These are phyloP conservation scores for Volutella citrinella DNA, from an alignment of 2,329 filamentous ascomycete species.

Conservation along the genomic window DNA sequence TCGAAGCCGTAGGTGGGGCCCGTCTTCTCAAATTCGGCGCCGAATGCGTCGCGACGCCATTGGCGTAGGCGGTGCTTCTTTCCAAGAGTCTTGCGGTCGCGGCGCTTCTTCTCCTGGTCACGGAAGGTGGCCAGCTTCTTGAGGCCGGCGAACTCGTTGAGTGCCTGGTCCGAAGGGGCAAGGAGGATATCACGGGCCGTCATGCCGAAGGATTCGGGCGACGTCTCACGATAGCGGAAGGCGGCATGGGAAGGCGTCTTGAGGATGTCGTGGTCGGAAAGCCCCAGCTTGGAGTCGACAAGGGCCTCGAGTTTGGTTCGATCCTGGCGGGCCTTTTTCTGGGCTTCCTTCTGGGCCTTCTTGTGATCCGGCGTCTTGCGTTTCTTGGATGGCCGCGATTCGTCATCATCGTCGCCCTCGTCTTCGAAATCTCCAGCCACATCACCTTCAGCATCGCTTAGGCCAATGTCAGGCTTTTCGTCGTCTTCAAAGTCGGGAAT, in stretches of 20 bases:
- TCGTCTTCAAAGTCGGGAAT: slow-evolving; percentile 81
- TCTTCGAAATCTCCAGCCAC: slow-evolving; percentile 34
- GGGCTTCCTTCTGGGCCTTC: slow-evolving; percentile 53
- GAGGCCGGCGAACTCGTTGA: slow-evolving; percentile 88
- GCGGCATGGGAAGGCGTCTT: slow-evolving; percentile 28
- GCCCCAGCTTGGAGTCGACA: slow-evolving; percentile 76
- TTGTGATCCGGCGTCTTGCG: slow-evolving; percentile 61
- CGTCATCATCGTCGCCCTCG: slow-evolving; percentile 40
- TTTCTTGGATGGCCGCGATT: slow-evolving; percentile 50
- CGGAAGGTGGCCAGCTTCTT: slow-evolving; percentile 94
- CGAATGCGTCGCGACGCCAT: slow-evolving; percentile 71
- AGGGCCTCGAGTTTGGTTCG: slow-evolving; percentile 81
- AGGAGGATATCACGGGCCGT: slow-evolving; percentile 85
- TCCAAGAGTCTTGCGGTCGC: slow-evolving; percentile 81
- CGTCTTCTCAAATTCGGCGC: slow-evolving; percentile 52
- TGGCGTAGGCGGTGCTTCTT: slow-evolving; percentile 90
- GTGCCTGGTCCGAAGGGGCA: slow-evolving; percentile 77
- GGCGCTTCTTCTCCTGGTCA: slow-evolving; percentile 82
- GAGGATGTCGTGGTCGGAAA: slow-evolving; percentile 63
- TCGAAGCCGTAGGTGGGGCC: slow-evolving; percentile 60
- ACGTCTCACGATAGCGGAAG: slow-evolving; percentile 95
- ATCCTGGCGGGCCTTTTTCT: slow-evolving; percentile 76
- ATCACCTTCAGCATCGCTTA: slow-evolving; percentile 46
- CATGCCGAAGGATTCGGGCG: slow-evolving; percentile 84
- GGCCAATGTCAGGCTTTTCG: slow-evolving; percentile 47